A percentile compares a stretch with the other conserved stretches of the same genome.
Evolutionary conservation across 73 alveolate genomes (phyloP).

Genomic region (Paramecium octaurelia): DNA sequence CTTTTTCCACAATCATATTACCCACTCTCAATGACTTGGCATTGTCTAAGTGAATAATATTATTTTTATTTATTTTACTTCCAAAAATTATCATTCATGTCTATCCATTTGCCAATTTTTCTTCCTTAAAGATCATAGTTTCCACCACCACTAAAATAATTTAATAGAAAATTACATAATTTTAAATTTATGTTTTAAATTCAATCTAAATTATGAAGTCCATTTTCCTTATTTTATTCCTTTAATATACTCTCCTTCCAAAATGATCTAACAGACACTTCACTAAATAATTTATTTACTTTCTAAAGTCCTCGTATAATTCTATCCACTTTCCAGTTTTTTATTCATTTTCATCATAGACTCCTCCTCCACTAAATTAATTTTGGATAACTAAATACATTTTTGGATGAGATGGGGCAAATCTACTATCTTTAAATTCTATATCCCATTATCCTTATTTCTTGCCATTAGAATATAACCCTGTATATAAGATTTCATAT

Average conservation of each 20-base stretch:
- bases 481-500: neutral
- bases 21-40: neutral
- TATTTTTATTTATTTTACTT: neutral
- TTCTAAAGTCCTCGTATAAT: neutral
- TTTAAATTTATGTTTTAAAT: neutral
- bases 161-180: neutral
- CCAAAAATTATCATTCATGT: neutral
- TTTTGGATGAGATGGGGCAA: no score
- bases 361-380: neutral
- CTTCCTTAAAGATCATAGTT: neutral
- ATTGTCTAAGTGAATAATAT: neutral
- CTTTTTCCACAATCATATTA: neutral
- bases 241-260: neutral
- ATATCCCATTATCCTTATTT: neutral
- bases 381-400: neutral
- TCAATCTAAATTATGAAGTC: neutral
- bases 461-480: neutral
- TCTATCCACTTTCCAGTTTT: neutral
- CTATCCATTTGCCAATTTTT: neutral
- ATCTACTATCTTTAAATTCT: neutral
- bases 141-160: neutral
- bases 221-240: neutral
- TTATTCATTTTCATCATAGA: neutral
- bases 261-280: neutral
- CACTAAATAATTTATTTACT: neutral